A percentile compares a stretch with the other conserved stretches of the same genome.
These are phyloP conservation scores for Clavispora phyllophila DNA, from an alignment of 805 yeast species.

Conservation along the genomic window DNA sequence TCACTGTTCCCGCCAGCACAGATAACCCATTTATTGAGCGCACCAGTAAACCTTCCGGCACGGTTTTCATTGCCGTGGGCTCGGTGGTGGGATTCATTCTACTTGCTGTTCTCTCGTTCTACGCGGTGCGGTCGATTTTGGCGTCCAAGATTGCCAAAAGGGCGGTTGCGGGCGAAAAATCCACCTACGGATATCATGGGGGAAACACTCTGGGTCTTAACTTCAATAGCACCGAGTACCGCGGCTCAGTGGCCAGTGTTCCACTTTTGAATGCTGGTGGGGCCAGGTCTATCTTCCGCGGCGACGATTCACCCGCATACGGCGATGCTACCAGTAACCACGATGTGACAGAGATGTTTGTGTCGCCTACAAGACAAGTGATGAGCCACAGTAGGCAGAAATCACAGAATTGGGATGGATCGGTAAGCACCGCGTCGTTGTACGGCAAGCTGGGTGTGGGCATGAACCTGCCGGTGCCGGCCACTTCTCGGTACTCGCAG, in stretches of 20 bases:
- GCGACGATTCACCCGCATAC: conserved; percentile 30
- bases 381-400: conserved; percentile 43
- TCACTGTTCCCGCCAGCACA: conserved; percentile 52
- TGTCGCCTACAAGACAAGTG: conserved; percentile 78
- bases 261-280: conserved; percentile 26
- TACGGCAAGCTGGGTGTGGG: conserved; percentile 16
- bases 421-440: conserved; percentile 13
- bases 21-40: conserved; percentile 62
- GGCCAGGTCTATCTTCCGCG: conserved; percentile 14
- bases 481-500: conserved; percentile 26
- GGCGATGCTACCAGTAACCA: conserved; percentile 31
- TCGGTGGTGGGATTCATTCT: conserved; percentile 57
- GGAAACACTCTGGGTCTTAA: conserved; percentile 1
- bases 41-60: conserved; percentile 58
- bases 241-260: conserved; percentile 26
- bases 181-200: conserved; percentile 19
- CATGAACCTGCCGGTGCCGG: conserved; percentile 17
- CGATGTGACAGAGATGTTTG: conserved; percentile 51
- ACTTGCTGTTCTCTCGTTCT: conserved; percentile 48
- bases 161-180: conserved; percentile 31
- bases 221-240: conserved; percentile 11
- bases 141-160: conserved; percentile 51
- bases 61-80: conserved; percentile 81
- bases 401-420: conserved; percentile 18
- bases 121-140: conserved; percentile 40